phyloP scores from a whole-genome alignment of 768 basidiomycete genomes.

The Steccherinum ochraceum region DNA sequence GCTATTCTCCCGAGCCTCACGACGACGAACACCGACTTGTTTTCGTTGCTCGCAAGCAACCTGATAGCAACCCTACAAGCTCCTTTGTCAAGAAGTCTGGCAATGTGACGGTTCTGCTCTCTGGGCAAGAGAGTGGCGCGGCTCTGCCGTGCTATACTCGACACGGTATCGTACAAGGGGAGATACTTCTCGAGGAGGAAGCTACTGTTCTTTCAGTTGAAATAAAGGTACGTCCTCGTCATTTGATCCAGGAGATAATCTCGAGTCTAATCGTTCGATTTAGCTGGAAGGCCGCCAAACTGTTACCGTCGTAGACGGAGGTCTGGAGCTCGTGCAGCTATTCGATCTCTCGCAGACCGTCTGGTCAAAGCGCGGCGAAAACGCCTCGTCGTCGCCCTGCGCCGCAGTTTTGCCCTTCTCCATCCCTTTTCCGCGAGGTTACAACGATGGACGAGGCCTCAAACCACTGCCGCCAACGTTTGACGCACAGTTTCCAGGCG shows the following conservation, averaged over 20 bases:
- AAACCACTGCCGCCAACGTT: constrained; percentile 46
- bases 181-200: constrained; percentile 33
- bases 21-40: constrained; percentile 49
- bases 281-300: constrained; percentile 19
- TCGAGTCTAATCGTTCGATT: not conserved
- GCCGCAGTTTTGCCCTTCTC: constrained; percentile 37
- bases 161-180: constrained; percentile 33
- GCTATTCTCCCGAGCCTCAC: constrained; percentile 50
- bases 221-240: constrained; percentile 34
- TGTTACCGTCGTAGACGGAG: constrained; percentile 11
- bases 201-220: constrained; percentile 35
- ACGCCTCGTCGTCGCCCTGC: constrained; percentile 13
- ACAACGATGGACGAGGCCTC: constrained; percentile 27
- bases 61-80: constrained; percentile 26
- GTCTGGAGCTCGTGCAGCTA: constrained; percentile 2
- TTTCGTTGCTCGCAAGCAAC: constrained; percentile 28
- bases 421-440: constrained; percentile 39
- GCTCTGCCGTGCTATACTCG: constrained; percentile 40
- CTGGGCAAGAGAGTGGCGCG: constrained; percentile 38
- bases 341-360: constrained; percentile 8
- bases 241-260: not conserved
- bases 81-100: constrained; percentile 35
- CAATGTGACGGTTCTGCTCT: constrained; percentile 35
- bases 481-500: constrained; percentile 23
- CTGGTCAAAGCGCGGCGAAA: constrained; percentile 8